These are phyloP conservation scores for Cyberlindnera maclurae DNA, from an alignment of 805 yeast genomes.

Conservation along the genomic window DNA sequence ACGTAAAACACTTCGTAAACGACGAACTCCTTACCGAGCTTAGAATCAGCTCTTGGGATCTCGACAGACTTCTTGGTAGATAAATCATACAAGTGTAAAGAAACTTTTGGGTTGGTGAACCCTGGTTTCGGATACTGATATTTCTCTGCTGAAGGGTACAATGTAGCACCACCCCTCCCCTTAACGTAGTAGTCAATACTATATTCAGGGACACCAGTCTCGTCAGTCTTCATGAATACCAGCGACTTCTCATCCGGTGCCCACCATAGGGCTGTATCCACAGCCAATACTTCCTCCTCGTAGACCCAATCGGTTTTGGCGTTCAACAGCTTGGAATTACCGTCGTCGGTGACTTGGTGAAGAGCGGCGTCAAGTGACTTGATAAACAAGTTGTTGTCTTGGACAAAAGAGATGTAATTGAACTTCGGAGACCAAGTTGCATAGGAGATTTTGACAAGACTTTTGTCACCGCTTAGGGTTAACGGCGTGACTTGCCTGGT, in stretches of 20 bases:
- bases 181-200: conserved; percentile 70
- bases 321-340: conserved; percentile 59
- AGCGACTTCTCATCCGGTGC: conserved; percentile 62
- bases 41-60: conserved; percentile 17
- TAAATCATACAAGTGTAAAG: conserved; percentile 39
- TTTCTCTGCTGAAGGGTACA: conserved; percentile 52
- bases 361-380: conserved; percentile 29
- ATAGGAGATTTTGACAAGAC: conserved; percentile 28
- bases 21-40: conserved; percentile 38
- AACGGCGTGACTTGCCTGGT: conserved; percentile 23
- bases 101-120: conserved; percentile 61
- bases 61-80: conserved; percentile 27
- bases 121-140: conserved; percentile 85
- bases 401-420: conserved; percentile 52
- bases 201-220: conserved; percentile 62
- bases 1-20: conserved; percentile 67
- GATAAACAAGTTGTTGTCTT: conserved; percentile 59
- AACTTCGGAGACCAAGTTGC: conserved; percentile 77
- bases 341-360: conserved; percentile 53
- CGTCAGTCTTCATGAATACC: conserved; percentile 61
- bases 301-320: conserved; percentile 94
- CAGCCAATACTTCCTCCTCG: conserved; percentile 79
- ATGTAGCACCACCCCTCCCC: conserved; percentile 32
- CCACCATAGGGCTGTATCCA: conserved; percentile 80
- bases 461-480: conserved; percentile 20